Evolutionary conservation across 352 stramenopile species (phyloP).

Genomic region (Phytophthora macrochlamydospora): DNA sequence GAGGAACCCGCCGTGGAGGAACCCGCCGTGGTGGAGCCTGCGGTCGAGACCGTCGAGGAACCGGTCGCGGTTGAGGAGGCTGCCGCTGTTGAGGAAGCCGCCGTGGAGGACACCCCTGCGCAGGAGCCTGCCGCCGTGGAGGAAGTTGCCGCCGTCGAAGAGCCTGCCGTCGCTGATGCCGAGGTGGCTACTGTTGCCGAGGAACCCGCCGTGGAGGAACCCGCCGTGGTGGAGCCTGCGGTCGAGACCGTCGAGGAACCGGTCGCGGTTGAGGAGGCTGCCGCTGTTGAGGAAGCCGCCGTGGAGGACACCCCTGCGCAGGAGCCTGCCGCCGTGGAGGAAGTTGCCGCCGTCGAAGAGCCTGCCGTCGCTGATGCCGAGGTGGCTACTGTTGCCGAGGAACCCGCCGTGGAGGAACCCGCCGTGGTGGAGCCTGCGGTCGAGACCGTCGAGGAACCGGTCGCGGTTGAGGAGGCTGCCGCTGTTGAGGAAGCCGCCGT

Average conservation of each 20-base stretch:
- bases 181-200: neutral
- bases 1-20: neutral
- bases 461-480: neutral
- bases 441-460: neutral
- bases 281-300: neutral
- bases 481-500: neutral
- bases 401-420: neutral
- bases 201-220: neutral
- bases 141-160: neutral
- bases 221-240: neutral
- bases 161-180: neutral
- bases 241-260: neutral
- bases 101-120: neutral
- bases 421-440: neutral
- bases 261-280: neutral
- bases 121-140: no score
- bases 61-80: neutral
- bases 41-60: neutral
- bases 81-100: neutral
- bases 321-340: no score
- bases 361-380: neutral
- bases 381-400: neutral
- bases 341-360: neutral
- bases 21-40: neutral
- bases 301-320: neutral